Conservation (phyloP, 257 asterid genomes). For the Nicotiana attenuata region DNA sequence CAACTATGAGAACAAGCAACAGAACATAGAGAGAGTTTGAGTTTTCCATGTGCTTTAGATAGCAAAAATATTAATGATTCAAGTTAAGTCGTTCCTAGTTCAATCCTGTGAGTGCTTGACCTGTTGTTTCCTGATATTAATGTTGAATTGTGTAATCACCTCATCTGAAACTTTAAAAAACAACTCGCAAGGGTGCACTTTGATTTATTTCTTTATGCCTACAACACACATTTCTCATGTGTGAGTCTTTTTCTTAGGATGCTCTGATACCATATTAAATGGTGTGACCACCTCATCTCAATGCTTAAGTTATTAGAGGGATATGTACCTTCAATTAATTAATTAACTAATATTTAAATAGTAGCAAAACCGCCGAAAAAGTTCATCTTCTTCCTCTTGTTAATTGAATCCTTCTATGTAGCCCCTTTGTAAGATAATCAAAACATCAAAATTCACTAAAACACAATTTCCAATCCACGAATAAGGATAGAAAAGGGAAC, state of each 20-base stretch:
- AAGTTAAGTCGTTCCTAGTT: not conserved
- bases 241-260: not conserved
- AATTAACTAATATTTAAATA: not conserved
- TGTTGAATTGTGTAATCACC: not conserved
- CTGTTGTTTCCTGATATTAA: not conserved
- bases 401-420: not conserved
- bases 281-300: not conserved
- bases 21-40: not conserved
- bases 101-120: not conserved
- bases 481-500: not conserved
- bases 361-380: not conserved
- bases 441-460: not conserved
- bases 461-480: not conserved
- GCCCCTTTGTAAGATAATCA: not conserved
- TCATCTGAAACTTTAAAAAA: not conserved
- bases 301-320: not conserved
- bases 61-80: not conserved
- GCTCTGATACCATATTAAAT: not conserved
- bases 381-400: not conserved
- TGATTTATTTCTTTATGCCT: not conserved
- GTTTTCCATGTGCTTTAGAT: not conserved
- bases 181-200: not conserved
- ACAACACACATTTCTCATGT: not conserved
- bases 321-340: not conserved
- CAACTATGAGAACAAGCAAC: not conserved